Evolutionary conservation across 768 basidiomycete genomes (phyloP), one percentile per base, ranked within the genome.

Genomic region (Lentinula aciculospora): DNA sequence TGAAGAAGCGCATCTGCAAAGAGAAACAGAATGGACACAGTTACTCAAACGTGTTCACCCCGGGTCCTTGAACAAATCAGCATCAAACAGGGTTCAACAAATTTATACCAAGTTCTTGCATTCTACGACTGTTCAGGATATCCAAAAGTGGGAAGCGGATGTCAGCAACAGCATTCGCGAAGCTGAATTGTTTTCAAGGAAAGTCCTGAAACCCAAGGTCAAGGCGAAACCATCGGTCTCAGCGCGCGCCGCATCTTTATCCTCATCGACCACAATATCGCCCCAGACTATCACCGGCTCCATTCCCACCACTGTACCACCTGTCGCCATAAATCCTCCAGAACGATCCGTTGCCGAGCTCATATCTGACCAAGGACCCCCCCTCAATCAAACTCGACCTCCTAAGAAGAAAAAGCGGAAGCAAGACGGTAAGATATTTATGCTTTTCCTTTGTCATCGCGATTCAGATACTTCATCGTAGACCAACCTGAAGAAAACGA

Each of bases 1-100:
- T 3, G 81, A 83, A 23, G 84, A 86, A 57, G 82, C 84, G 0
- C 79, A 77, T 42, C 65, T 66, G 9, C 77, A 81, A 56, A 78
- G 86, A 59, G 85, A 88, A 67, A 72, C 71, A 32, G 85, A 84
- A 58, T 94, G 90, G 90, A 77, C 80, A 2, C 69, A 65, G 3
- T 69, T 93, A 53, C 68, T 94, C 6, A 59, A 64, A 34, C 74
- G 71, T 17, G 69, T 88, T 40, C 81, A 88, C 70, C 80, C 85
- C 3, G 78, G 70, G 1, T 71, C 80, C 6, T 62, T 86, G 53
- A 72, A 76, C 32, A 75, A 78, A 6, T 72, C 81, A 27, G 72
- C 76, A 19, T 74, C 72, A 2, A 66, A 79, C 57, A 80, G 85
- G 27, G 68, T 91, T 7, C 77, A 79, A 23, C 74, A 79, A 9